Evolutionary conservation across 768 basidiomycete species (phyloP), one percentile per base, ranked within the genome.

Genomic region (Flagelloscypha sp.): DNA sequence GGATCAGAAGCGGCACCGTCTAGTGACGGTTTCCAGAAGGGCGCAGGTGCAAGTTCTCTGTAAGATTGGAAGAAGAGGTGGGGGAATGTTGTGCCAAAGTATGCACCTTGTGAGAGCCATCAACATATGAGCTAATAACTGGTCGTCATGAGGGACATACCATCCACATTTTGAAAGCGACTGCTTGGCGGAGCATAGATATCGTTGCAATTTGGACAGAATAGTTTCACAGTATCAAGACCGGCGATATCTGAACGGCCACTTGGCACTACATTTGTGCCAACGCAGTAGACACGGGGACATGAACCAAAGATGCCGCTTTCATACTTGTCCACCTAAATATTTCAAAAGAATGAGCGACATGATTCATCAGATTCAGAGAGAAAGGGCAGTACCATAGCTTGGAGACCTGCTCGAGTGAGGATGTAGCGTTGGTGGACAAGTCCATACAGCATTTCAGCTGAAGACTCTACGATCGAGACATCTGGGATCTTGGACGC

Each of bases 1-100:
- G 76, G 74, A 6, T 76, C 61, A 11, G 66, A 58, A 30, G 57
- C 53, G 1, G 70, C 66, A 10, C 72, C 70, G 2, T 74, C 59
- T 9, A 70, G 65, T 5, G 63, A 65, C n/a, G 77, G 71, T 45
- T 84, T 86, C 75, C 77, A 92, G 63, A 90, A 97, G 2, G 93
- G 89, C 17, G 89, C 87, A 0, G 93, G 86, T 7, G 88, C 79
- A n/a, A 93, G 74, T 55, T 94, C 90, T 17, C 87, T 85, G 63
- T 94, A 98, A 43, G 86, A 92, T 54, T 98, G 92, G 72, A 98
- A 98, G 65, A 98, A 94, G 17, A 99, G 70, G 51, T 97, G 92
- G 1, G 93, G 71, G 57, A 99, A 99, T n/a, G 94, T 97, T 0
- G 94, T 98, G 15, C 95, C 95, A 64, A 99, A 99, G 65, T 97